Base-by-base conservation (phyloP, 176 grass and related monocot species). In the Metroxylon sagu region DNA sequence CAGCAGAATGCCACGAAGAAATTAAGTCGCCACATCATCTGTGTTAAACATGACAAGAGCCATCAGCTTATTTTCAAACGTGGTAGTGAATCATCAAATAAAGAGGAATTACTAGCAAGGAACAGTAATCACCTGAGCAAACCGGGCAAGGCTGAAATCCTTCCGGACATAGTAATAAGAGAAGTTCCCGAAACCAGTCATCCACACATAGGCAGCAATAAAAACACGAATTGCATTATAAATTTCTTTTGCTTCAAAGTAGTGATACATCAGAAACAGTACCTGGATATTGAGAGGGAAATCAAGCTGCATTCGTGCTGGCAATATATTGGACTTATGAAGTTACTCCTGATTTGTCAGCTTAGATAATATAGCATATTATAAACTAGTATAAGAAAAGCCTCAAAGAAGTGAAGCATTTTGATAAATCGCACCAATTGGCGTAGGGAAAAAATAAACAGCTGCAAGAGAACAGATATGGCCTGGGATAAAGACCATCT, bases 161-260 rank as follows among this genome's bases (percentile, higher is more conserved):
- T 90, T 90, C 64, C 84, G 84, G 51, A 82, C 80, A 59, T 85
- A 85, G 65, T 90, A 90, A 66, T 90, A 90, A 3, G 82, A 90
- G 71, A 90, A 90, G 62, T 90, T 90, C 28, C 87, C 87, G 59
- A 82, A 90, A 65, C 87, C 87, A 65, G 87, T 90, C 87, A 90
- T 90, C 87, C 87, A 90, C 30, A 90, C 87, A 73, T 90, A 90
- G 43, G 64, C 62, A 77, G 87, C 87, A 67, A 90, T 90, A 61
- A 90, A 90, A 51, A 90, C 18, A 52, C 87, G 87, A 55, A 90
- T 90, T 70, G 87, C 87, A 56, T 90, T 90, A 64, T 90, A 90
- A 66, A 78, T 85, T 73, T 90, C 87, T 48, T 73, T 64, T 5
- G 87, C 87, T 14, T 53, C 72, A 16, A 90, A 90, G 68, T 90